Base-by-base conservation (phyloP, 768 basidiomycete species). In the Lentinula detonsa region DNA sequence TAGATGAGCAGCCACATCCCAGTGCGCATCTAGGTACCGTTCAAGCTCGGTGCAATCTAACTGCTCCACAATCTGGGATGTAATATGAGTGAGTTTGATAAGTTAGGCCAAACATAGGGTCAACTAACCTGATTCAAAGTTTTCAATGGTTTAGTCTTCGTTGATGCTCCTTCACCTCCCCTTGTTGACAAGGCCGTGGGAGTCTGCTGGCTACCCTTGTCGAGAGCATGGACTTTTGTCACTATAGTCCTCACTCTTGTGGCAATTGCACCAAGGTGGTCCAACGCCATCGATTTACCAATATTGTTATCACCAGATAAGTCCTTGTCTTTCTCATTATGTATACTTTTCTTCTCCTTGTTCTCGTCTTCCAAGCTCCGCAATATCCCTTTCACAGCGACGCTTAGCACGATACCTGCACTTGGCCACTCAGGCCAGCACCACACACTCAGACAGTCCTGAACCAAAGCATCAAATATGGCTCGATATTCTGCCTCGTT, bases 391-490 rank as follows among this genome's bases (percentile, higher is more conserved):
- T 87, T 90, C 64, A 87, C 90, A 6, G 88, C 84, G 51, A 97
- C 88, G 48, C 81, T 84, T 40, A 98, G 74, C 42, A 97, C 78
- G 16, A 97, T 73, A 46, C 86, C 82, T 1, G 97, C 92, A 9
- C 92, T 95, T 5, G 97, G 97, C 95, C 96, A 99, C 73, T 99
- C 97, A 0, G 97, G 95, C 85, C 92, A 92, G 70, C 90, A 95
- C 5, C 98, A 76, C 18, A 97, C 94, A 8, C 83, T 82, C 23
- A 98, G 80, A 23, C 97, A 77, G 69, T 99, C 97, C 1, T 86
- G 85, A 45, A 98, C 85, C 10, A 98, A 77, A 66, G 91, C 91
- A 68, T 98, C 96, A 62, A 98, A 90, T 42, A 98, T 93, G 0
- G 87, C 80, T 53, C 94, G 86, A 70, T 98, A 98, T 69, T 98